A percentile compares a stretch with the other conserved stretches of the same genome.
Conservation (phyloP, 208 protist genomes). For the Crithidia bombi region DNA sequence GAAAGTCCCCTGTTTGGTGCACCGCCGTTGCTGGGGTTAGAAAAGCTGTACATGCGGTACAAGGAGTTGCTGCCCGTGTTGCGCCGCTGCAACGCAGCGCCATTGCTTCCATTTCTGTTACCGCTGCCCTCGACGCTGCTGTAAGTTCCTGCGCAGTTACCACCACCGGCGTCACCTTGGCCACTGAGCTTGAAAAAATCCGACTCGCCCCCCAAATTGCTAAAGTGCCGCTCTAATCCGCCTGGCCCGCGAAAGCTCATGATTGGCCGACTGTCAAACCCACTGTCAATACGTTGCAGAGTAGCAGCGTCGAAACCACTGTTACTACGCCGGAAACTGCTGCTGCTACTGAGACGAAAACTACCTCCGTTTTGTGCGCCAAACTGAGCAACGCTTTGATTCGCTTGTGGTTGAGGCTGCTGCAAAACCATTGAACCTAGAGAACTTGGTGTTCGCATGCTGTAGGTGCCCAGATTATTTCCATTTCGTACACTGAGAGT, state of each 20-base stretch:
- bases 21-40: background rate
- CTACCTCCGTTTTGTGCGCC: background rate
- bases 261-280: conserved; percentile 7
- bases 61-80: background rate
- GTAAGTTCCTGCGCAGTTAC: background rate
- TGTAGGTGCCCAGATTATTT: background rate
- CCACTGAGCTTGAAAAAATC: background rate
- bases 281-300: conserved; percentile 3
- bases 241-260: background rate
- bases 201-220: background rate
- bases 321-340: conserved; percentile 5
- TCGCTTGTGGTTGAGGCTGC: background rate
- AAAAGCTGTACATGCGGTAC: conserved; percentile 19
- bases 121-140: background rate
- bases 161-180: background rate
- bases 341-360: background rate
- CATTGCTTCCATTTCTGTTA: background rate
- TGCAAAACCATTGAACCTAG: background rate
- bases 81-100: background rate
- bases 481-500: background rate
- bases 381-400: background rate
- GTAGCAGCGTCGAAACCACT: background rate
- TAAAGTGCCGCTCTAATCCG: conserved; percentile 2
- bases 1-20: background rate
- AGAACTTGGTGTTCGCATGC: background rate